Base-by-base conservation (phyloP, 129 eudicot genomes). In the sunflower (Helianthus annuus) region DNA sequence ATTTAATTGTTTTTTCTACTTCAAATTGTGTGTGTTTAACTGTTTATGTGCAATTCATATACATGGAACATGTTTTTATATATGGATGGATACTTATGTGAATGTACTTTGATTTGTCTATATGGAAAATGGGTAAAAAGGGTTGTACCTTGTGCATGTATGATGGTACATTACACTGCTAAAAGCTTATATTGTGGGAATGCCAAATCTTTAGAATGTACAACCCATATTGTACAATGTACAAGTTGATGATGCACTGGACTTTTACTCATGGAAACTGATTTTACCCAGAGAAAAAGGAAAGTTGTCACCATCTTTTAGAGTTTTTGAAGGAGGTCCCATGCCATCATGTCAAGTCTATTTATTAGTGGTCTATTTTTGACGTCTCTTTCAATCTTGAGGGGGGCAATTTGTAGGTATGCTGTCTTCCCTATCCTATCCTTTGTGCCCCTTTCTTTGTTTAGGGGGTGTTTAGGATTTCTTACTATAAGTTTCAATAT, bases 61-160 rank as follows among this genome's bases (percentile, higher is more conserved):
- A 60, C 66, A 60, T 60, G 44, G 10, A 60, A 29, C 19, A 32
- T 59, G 64, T 27, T 59, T 12, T 53, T 58, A 27, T 59, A 59
- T 24, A 59, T 59, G 44, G 36, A 59, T 59, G 44, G 36, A 4
- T 59, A 12, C 29, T 10, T 32, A 14, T 60, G 19, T 60, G 45
- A 60, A 32, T 60, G 66, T 32, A 29, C 66, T 29, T 60, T 16
- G 39, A 58, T 58, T 27, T 58, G 64, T 24, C 9, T 39, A 58
- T 27, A 58, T 58, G 39, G n/a, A 27, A 24, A 58, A 27, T 10
- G 38, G 64, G 15, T 27, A 45, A 34, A 58, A 76, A 44, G 17
- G 74, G 53, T 68, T 68, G 75, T 68, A 76, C 75, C 53, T 14
- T 76, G 36, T 46, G 69, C 69, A 56, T 56, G 17, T 68, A 46